phyloP scores from a whole-genome alignment of 345 rosid species.

The Salix brachista region DNA sequence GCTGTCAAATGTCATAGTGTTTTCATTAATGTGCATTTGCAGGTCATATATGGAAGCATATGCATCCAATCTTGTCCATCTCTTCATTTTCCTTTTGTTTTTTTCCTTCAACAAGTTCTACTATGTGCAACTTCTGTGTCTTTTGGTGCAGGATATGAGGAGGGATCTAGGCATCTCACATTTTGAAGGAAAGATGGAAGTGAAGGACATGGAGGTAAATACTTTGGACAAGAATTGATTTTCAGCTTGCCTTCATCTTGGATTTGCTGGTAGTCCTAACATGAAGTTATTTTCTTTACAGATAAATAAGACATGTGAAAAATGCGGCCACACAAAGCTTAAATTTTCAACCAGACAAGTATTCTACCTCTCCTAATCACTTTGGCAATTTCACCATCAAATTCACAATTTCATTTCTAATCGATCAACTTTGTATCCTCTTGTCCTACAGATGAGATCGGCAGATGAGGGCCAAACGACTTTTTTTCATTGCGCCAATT shows the following conservation, averaged over 20 bases:
- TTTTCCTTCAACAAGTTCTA: background rate
- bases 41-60: too few species aligned
- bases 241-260: background rate
- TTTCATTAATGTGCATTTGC: too few species aligned
- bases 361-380: background rate
- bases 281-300: background rate
- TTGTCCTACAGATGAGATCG: constrained; percentile 22
- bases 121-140: background rate
- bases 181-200: constrained; percentile 28
- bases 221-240: background rate
- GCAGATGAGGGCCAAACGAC: constrained; percentile 28
- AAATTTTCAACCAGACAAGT: constrained; percentile 22
- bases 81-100: background rate
- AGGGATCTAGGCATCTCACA: constrained; percentile 23
- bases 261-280: background rate
- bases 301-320: constrained; percentile 20
- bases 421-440: background rate
- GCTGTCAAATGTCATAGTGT: too few species aligned
- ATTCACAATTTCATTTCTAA: background rate
- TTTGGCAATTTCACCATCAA: background rate
- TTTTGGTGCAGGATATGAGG: constrained; percentile 17
- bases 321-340: constrained; percentile 23
- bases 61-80: background rate
- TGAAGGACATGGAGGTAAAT: constrained; percentile 29
- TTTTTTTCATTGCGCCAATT: constrained; percentile 17